Evolutionary conservation across 108 stramenopile genomes (phyloP), one percentile per base, ranked within the genome.

Genomic region (Cyclotella choctawhatcheeana): DNA sequence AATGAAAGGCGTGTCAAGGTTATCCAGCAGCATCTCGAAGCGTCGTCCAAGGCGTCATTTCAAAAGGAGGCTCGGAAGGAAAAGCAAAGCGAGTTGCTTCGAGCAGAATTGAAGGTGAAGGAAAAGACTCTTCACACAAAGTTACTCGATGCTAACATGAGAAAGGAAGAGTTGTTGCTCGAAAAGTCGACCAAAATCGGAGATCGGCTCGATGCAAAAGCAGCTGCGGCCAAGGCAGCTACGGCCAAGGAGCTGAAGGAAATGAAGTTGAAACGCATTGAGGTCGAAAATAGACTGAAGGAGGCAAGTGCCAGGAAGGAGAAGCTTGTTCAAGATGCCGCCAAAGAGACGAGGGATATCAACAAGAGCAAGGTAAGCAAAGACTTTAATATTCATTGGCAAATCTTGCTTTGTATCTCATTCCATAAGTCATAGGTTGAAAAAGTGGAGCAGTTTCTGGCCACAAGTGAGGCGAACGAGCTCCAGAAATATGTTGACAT

Each of bases 221-320:
- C 37, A 34, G 33, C 24, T 52, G 21, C 73, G 54, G 44, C 14
- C 44, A 26, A 65, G 1, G 56, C 33, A 31, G n/a, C 27, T 27
- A 21, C 7, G 21, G 30, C 25, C 14, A n/a, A n/a, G 18, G 27
- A 43, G 33, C 25, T 58, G 31, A 44, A 74, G 21, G 72, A 63
- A 32, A 18, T 37, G 16, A 20, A 22, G 14, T 29, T 52, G n/a
- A 26, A 61, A 13, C 29, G 34, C 0, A 61, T 71, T 34, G 64
- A 67, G 55, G 71, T 18, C 35, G 77, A 54, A 44, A 63, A 26
- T 2, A 60, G 37, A 76, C 64, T 50, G 56, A 61, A 59, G n/a
- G 61, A 37, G 3, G 69, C 60, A 0, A 25, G 40, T 29, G 45
- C 34, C 5, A 52, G 65, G 26, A 74, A 73, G 47, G 35, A 60